Base-by-base conservation (phyloP, 176 grass and related monocot genomes). In the Ensete glaucum region DNA sequence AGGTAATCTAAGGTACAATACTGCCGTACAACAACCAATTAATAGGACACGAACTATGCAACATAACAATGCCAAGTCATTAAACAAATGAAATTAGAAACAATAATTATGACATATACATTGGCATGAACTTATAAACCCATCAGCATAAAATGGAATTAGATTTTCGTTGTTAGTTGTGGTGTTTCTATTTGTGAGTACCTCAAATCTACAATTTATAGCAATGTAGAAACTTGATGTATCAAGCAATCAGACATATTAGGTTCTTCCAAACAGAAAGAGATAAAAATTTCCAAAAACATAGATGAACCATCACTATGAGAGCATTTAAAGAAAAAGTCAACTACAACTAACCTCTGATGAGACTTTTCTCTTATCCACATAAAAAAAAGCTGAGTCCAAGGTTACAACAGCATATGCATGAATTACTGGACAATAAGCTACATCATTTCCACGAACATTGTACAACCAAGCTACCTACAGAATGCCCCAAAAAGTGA, bases 401-500 rank as follows among this genome's bases (percentile, higher is more conserved):
- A 75, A 58, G 19, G 95, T 99, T 67, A 99, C 82, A 85, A 99
- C 84, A 66, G 90, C 90, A 89, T 94, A 99, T 77, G 95, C 87
- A 85, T 98, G 90, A 85, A 98, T 82, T 27, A 98, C 95, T 71
- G 95, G 95, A 70, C 81, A 87, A 64, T 94, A 98, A 82, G 83
- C 78, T 68, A 98, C 95, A 88, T 98, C 95, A 85, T 73, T 78
- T 81, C 95, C 95, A 69, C 95, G 80, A 82, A 98, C 53, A 71
- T 98, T 94, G 77, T 91, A 98, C 56, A 98, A 69, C 95, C 95
- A 98, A 76, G 90, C 90, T 83, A 98, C 95, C 90, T 98, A 78
- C 25, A 80, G 15, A 67, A 53, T 20, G 24, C 82, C 11, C 23
- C 24, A 76, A 85, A 78, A 21, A 69, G 11, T 64, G 54, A 81